Evolutionary conservation across 192 early-diverging fungal species (phyloP).

Genomic region (Coemansia sp.): DNA sequence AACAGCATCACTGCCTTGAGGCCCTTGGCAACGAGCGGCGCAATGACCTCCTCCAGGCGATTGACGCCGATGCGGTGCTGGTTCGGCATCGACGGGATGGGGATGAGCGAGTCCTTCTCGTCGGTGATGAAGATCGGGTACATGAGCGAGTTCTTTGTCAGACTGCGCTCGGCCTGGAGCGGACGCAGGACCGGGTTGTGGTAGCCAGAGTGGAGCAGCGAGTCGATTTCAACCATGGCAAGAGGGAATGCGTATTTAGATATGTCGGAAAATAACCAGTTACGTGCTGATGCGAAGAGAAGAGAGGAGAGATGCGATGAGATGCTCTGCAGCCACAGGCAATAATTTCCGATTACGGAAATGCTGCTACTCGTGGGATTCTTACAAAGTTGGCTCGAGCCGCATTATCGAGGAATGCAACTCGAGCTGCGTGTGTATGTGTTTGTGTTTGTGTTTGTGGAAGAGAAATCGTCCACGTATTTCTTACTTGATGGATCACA

Average conservation of each 20-base stretch:
- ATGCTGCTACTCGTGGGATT: no score
- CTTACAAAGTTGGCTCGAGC: no score
- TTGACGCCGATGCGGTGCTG: constrained; percentile 84
- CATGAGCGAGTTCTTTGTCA: constrained; percentile 77
- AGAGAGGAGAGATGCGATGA: neutral
- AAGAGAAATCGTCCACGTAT: neutral
- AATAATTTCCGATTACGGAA: no score
- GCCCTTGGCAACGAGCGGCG: constrained; percentile 85
- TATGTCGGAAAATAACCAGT: no score
- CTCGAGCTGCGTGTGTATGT: neutral
- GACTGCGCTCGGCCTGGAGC: constrained; percentile 75
- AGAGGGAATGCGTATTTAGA: no score
- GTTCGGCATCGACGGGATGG: constrained; percentile 82
- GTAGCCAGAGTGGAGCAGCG: constrained; percentile 85
- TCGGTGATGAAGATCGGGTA: constrained; percentile 95
- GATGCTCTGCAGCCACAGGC: no score
- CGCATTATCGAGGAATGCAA: neutral
- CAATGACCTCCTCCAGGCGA: constrained; percentile 71
- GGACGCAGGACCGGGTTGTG: constrained; percentile 75
- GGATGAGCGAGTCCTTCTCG: constrained; percentile 68
- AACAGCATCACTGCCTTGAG: constrained; percentile 87
- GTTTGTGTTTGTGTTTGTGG: neutral
- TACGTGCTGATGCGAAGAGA: no score
- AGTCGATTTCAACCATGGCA: constrained; percentile 56
- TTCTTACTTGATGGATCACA: no score